These are phyloP conservation scores for Candida neerlandica DNA, from an alignment of 1,139 yeast species.

Conservation along the genomic window DNA sequence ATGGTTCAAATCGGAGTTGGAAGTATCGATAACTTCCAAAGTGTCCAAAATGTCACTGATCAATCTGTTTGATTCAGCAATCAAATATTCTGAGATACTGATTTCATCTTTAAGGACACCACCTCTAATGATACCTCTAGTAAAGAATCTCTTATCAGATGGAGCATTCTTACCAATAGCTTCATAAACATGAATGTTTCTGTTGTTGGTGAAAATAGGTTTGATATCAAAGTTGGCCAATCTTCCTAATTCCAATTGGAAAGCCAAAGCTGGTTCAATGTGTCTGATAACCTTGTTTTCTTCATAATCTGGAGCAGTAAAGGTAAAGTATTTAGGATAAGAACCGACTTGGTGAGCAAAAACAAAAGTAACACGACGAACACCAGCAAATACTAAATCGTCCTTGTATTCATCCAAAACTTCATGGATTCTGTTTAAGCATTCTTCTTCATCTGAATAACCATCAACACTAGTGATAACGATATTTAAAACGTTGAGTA, in stretches of 20 bases:
- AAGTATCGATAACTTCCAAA: slow-evolving; percentile 89
- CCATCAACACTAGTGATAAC: slow-evolving; percentile 76
- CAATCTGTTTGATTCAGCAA: slow-evolving; percentile 93
- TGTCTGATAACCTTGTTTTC: slow-evolving; percentile 95
- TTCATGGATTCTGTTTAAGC: slow-evolving; percentile 63
- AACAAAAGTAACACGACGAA: slow-evolving; percentile 92
- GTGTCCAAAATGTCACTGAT: slow-evolving; percentile 96
- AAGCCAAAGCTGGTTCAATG: slow-evolving; percentile 97
- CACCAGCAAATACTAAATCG: slow-evolving; percentile 66
- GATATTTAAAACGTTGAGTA: slow-evolving; percentile 80
- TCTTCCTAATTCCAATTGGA: slow-evolving; percentile 93
- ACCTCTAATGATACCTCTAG: slow-evolving; percentile 96
- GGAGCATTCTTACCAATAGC: slow-evolving; percentile 94
- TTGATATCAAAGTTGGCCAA: slow-evolving; percentile 91
- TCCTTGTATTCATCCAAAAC: slow-evolving; percentile 69
- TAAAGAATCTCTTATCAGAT: slow-evolving; percentile 91
- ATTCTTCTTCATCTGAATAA: slow-evolving; percentile 68
- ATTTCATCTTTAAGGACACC: slow-evolving; percentile 93
- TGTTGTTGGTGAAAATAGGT: slow-evolving; percentile 94
- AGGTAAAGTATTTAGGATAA: slow-evolving; percentile 94
- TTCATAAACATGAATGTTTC: slow-evolving; percentile 96
- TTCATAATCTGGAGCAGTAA: slow-evolving; percentile 79
- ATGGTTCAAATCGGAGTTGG: slow-evolving; percentile 94
- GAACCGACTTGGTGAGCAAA: slow-evolving; percentile 81
- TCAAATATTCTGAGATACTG: slow-evolving; percentile 88